Evolutionary conservation across 2,329 filamentous ascomycete species (phyloP), one percentile per base, ranked within the genome.

Genomic region (Chrysosporium keratinophilum): DNA sequence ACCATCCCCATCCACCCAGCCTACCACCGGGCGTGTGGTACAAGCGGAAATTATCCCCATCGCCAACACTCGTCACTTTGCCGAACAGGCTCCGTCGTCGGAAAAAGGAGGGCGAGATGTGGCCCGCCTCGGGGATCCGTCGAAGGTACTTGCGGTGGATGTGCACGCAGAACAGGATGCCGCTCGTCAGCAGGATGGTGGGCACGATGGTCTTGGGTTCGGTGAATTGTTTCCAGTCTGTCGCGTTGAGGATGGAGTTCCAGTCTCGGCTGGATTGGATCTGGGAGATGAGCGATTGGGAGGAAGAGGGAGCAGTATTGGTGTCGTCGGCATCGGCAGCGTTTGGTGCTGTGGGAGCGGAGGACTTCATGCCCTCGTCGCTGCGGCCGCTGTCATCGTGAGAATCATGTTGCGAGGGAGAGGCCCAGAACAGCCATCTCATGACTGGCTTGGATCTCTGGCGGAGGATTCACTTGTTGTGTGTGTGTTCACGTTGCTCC

Each of bases 1-100:
- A 65, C 88, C 88, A 95, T n/a, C 86, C 89, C 93, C 93, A 98
- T 51, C 93, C 93, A 10, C 85, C 78, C 50, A 90, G 69, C 60
- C 83, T 78, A 10, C 93, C 93, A n/a, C 91, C 91, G 0, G 93
- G 93, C 0, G 89, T 97, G 69, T 98, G 93, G 67, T 85, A 98
- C 46, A 98, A 69, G 61, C 93, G 85, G 68, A 98, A 96, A 66
- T 91, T 91, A 70, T 98, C 93, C 3, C 89, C 94, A 76, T 98
- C 93, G 41, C 94, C 93, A 20, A 98, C 93, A 61, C 87, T 89
- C 11, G 91, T 96, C 41, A 97, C 93, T 57, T 79, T 80, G 12
- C 93, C 93, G 62, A 91, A 85, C 41, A 98, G 66, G 61, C 81
- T 90, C 61, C 87, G 79, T 57, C 76, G 82, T 44, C 87, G 81